Conservation (phyloP, 2,329 filamentous ascomycete genomes). For the Septoria linicola region DNA sequence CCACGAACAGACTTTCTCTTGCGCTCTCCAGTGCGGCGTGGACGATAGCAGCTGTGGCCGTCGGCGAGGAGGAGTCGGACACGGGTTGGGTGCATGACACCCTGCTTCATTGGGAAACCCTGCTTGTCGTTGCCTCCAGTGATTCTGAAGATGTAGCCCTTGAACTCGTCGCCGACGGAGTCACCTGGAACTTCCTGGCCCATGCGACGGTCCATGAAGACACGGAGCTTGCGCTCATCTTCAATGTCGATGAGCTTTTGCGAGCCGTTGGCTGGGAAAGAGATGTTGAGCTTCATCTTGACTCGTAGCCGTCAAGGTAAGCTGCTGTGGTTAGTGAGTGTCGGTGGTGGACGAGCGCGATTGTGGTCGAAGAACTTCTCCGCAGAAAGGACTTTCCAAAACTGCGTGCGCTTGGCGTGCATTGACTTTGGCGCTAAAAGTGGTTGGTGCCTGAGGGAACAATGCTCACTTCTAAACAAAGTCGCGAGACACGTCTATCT, state of each 20-base stretch:
- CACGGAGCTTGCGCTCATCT: slow-evolving; percentile 97
- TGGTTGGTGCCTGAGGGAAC: not conserved
- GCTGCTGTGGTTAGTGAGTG: slow-evolving; percentile 20
- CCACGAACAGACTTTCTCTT: slow-evolving; percentile 99
- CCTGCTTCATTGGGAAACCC: slow-evolving; percentile 99
- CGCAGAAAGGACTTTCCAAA: slow-evolving; percentile 7
- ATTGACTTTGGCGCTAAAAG: slow-evolving; percentile 2
- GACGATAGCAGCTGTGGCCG: slow-evolving; percentile 99
- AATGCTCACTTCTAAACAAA: not conserved
- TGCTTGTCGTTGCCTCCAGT: slow-evolving; percentile 99
- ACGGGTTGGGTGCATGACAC: slow-evolving; percentile 98
- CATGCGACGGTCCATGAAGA: slow-evolving; percentile 99
- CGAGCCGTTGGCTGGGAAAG: slow-evolving; percentile 98
- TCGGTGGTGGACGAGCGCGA: slow-evolving; percentile 16
- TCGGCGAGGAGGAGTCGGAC: slow-evolving; percentile 93
- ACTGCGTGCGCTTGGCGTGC: not conserved
- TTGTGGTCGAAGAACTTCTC: slow-evolving; percentile 10
- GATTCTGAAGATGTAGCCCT: slow-evolving; percentile 99
- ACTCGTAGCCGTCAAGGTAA: slow-evolving; percentile 27
- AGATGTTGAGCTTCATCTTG: slow-evolving; percentile 73
- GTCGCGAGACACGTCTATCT: not conserved
- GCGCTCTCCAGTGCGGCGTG: slow-evolving; percentile 95
- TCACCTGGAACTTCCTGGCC: slow-evolving; percentile 90
- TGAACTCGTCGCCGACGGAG: slow-evolving; percentile 97
- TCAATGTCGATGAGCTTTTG: slow-evolving; percentile 99